A percentile compares a stretch with the other conserved stretches of the same genome.
These are phyloP conservation scores for Diaporthe sp. DNA, from an alignment of 2,329 filamentous ascomycete species.

Conservation along the genomic window DNA sequence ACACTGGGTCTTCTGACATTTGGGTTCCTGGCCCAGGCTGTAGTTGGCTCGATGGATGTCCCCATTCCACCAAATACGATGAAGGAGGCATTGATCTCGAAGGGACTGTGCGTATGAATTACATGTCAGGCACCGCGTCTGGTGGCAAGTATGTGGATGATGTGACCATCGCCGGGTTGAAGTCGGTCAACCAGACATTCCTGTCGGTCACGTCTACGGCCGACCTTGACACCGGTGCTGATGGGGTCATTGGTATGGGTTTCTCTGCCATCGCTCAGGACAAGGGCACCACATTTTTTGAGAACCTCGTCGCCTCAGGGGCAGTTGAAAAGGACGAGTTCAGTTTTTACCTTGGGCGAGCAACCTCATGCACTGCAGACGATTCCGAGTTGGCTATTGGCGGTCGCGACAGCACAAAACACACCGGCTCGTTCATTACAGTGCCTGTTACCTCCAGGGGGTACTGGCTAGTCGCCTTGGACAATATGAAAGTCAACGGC, in stretches of 20 bases:
- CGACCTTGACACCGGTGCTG: neutral
- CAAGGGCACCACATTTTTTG: neutral
- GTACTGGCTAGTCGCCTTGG: neutral
- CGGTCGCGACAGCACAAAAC: neutral
- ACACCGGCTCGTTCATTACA: neutral
- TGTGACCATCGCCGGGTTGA: neutral
- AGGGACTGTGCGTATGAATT: neutral
- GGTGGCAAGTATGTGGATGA: neutral
- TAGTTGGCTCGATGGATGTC: neutral
- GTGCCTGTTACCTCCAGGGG: neutral
- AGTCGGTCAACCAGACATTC: neutral
- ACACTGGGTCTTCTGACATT: neutral
- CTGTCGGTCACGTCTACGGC: neutral
- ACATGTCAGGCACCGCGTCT: neutral
- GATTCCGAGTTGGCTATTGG: neutral
- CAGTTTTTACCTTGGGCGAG: neutral
- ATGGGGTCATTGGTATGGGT: neutral
- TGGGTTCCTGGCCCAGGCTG: neutral
- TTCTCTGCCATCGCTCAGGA: neutral
- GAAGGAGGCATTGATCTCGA: neutral
- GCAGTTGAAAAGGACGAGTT: neutral
- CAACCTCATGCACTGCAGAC: neutral
- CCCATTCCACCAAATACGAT: neutral
- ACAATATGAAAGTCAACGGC: neutral
- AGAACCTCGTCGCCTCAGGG: neutral